Evolutionary conservation across 352 stramenopile species (phyloP).

Genomic region (Globisporangium alternatum): DNA sequence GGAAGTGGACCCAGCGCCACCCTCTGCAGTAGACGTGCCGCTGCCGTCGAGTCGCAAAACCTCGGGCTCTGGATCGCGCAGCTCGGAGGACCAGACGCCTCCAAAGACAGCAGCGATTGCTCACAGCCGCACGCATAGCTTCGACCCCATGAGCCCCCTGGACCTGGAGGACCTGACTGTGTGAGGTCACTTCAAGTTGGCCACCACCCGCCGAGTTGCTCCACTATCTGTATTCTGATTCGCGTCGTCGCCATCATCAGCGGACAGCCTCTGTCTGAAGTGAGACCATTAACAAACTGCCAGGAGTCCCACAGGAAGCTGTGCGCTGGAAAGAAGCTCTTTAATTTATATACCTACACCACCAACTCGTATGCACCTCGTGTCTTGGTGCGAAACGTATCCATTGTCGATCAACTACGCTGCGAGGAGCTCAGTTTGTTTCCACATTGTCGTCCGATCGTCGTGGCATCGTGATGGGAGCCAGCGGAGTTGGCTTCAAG

Average conservation of each 20-base stretch:
- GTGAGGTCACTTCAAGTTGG: slow-evolving; percentile 6
- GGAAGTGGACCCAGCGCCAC: slow-evolving; percentile 37
- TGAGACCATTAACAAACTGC: too few relatives aligned
- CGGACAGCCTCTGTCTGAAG: too few relatives aligned
- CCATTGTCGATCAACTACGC: neutral
- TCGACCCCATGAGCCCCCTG: slow-evolving; percentile 20
- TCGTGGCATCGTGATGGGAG: neutral
- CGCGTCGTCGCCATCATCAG: neutral
- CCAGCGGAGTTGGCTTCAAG: slow-evolving; percentile 7
- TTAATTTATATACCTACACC: neutral
- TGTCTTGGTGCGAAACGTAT: neutral
- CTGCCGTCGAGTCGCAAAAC: slow-evolving; percentile 24
- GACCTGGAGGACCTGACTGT: slow-evolving; percentile 30
- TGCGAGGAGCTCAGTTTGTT: neutral
- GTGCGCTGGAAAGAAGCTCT: too few relatives aligned
- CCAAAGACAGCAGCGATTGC: slow-evolving; percentile 1
- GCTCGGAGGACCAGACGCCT: slow-evolving; percentile 14
- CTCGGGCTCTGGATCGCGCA: slow-evolving; percentile 12
- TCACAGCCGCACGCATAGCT: slow-evolving; percentile 14
- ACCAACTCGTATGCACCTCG: neutral
- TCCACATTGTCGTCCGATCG: neutral
- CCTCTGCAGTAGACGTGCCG: slow-evolving; percentile 14
- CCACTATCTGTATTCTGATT: slow-evolving; percentile 9
- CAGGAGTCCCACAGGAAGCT: too few relatives aligned
- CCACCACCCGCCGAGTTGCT: too few relatives aligned